Evolutionary conservation across 306 rosid species (phyloP), one percentile per base, ranked within the genome.

Genomic region (Argentina anserina): DNA sequence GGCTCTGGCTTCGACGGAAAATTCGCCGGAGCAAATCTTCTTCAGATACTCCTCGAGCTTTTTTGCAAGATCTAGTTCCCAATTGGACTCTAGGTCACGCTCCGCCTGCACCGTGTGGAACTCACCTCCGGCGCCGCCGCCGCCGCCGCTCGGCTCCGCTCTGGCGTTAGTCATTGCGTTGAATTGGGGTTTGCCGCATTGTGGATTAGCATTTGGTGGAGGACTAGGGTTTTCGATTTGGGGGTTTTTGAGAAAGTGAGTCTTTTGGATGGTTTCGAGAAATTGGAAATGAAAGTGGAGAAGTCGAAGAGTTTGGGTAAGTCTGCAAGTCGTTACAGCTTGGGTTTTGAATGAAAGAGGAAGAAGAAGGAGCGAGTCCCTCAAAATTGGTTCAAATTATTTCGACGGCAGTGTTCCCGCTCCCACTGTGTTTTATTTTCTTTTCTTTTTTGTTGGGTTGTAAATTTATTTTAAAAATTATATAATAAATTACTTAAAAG

Each of bases 21-120:
- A 80, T 69, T 90, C 97, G 33, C 97, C 97, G 49, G 97, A 81
- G 73, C 96, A 91, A 65, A 95, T 91, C 86, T 90, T 90, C 56
- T 88, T 78, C 62, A 95, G 50, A 65, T 95, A 95, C 8, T 85
- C 92, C 77, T 95, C 97, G 66, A 91, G 96, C 63, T 92, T 92
- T 73, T 82, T 82, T 60, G 93, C 93, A 20, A 95, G 97, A 81
- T 95, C 93, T 15, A 95, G 97, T 79, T 92, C 99, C 99, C 99
- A 95, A 73, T 95, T 95, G 40, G 92, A 86, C 72, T 78, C 84
- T 7, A 84, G 91, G 87, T 95, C 97, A 52, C 99, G 97, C 89
- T 87, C 97, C 2, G 97, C 86, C 70, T 88, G 97, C 70, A 95
- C 84, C 33, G 80, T 77, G 76, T 91, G 96, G 72, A 87, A 90